Percentiles rank a stretch among this genome's conserved stretches.
These are phyloP conservation scores for Zygosaccharomyces lentus DNA, from an alignment of 805 yeast genomes.

Conservation along the genomic window DNA sequence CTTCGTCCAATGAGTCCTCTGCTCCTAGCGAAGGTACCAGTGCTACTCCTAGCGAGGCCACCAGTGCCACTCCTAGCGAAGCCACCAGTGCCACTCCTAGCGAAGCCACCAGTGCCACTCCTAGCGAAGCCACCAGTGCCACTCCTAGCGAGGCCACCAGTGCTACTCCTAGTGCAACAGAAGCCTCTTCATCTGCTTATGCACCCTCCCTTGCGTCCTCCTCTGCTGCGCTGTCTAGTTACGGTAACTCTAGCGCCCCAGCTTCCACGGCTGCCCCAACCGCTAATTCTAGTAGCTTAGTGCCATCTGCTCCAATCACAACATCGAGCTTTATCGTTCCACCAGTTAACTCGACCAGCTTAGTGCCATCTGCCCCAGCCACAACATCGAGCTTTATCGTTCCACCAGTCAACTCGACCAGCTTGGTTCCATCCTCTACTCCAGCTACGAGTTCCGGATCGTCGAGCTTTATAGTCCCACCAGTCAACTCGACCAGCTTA, in stretches of 20 bases:
- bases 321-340: neutral
- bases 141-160: constrained; percentile 4
- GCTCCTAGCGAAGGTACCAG: neutral
- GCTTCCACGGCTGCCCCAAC: constrained; percentile 9
- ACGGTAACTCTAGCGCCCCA: neutral
- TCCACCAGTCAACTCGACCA: neutral
- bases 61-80: neutral
- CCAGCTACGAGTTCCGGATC: neutral
- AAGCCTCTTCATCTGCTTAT: neutral
- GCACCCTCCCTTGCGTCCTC: neutral
- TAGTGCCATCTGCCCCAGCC: too few relatives aligned
- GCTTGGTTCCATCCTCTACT: too few relatives aligned
- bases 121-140: neutral
- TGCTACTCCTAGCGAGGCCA: neutral
- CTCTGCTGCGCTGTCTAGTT: neutral
- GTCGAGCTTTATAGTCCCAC: neutral
- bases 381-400: too few relatives aligned
- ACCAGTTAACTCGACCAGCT: too few relatives aligned
- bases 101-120: neutral
- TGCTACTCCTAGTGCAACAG: neutral
- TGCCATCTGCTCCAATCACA: neutral
- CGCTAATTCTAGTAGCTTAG: neutral
- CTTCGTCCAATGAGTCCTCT: neutral
- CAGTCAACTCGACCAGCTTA: too few relatives aligned
- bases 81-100: neutral